Conservation (phyloP, 2,329 filamentous ascomycete species). For the Aspergillus sp. region DNA sequence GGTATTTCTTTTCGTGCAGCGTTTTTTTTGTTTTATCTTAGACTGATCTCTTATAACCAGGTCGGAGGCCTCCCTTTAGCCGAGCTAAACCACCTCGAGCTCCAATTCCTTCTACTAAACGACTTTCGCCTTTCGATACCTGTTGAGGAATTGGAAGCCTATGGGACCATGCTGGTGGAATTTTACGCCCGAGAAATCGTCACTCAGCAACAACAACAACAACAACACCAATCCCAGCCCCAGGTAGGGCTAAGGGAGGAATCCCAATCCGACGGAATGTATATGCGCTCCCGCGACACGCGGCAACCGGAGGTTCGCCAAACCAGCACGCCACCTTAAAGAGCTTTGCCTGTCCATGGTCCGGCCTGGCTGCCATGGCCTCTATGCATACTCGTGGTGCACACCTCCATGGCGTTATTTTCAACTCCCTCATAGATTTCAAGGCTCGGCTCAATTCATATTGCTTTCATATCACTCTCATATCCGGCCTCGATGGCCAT, state of each 20-base stretch:
- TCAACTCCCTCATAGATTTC: neutral
- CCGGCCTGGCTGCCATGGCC: neutral
- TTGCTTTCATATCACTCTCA: neutral
- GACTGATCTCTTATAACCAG: slow-evolving; percentile 47
- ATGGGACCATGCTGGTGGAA: slow-evolving; percentile 97
- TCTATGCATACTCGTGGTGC: neutral
- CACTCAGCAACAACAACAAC: slow-evolving; percentile 57
- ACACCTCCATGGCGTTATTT: neutral
- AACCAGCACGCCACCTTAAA: slow-evolving; percentile 36
- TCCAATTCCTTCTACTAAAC: slow-evolving; percentile 93
- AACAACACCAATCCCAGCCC: slow-evolving; percentile 42
- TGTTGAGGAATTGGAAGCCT: slow-evolving; percentile 93
- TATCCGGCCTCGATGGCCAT: neutral
- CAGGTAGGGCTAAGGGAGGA: slow-evolving; percentile 18
- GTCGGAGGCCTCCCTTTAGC: slow-evolving; percentile 89
- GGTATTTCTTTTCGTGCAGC: slow-evolving; percentile 55
- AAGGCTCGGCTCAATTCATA: neutral
- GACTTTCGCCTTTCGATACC: slow-evolving; percentile 92
- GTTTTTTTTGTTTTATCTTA: neutral
- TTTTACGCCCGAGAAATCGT: slow-evolving; percentile 94
- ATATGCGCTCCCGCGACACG: slow-evolving; percentile 36
- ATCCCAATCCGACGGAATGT: slow-evolving; percentile 30
- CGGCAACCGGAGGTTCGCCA: slow-evolving; percentile 28
- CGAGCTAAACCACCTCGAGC: slow-evolving; percentile 92
- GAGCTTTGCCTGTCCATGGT: neutral